Percentiles rank a stretch among this genome's conserved stretches.
Evolutionary conservation across 495 filamentous ascomycete species (phyloP).

Genomic region (Tuber umbilicatum): DNA sequence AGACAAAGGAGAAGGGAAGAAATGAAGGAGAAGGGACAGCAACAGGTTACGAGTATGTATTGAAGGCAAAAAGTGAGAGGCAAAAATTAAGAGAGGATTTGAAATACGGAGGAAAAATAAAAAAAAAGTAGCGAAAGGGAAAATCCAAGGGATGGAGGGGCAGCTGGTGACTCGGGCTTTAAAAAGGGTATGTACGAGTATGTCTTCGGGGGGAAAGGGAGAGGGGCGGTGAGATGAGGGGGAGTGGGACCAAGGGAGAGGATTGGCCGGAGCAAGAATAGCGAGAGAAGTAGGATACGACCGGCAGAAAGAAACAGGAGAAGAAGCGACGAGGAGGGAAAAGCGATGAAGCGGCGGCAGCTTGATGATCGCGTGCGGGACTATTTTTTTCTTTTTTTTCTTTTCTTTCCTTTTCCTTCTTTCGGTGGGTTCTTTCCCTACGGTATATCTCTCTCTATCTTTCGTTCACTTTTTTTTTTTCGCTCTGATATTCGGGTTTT

Average conservation of each 20-base stretch:
- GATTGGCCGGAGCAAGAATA: neutral
- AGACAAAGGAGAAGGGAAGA: neutral
- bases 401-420: neutral
- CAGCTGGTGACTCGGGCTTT: neutral
- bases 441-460: neutral
- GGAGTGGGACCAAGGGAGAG: neutral
- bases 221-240: neutral
- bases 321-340: neutral
- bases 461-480: neutral
- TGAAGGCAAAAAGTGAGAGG: neutral
- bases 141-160: neutral
- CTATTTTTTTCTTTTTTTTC: neutral
- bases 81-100: neutral
- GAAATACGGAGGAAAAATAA: neutral
- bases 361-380: conserved; percentile 5
- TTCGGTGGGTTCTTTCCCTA: neutral
- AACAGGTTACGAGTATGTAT: neutral
- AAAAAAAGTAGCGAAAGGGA: neutral
- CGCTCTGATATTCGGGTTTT: neutral
- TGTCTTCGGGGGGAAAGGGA: neutral
- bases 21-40: neutral
- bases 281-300: neutral
- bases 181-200: neutral
- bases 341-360: neutral
- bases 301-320: neutral